phyloP scores from a whole-genome alignment of 2,329 filamentous ascomycete species.

The Botrytis squamosa region DNA sequence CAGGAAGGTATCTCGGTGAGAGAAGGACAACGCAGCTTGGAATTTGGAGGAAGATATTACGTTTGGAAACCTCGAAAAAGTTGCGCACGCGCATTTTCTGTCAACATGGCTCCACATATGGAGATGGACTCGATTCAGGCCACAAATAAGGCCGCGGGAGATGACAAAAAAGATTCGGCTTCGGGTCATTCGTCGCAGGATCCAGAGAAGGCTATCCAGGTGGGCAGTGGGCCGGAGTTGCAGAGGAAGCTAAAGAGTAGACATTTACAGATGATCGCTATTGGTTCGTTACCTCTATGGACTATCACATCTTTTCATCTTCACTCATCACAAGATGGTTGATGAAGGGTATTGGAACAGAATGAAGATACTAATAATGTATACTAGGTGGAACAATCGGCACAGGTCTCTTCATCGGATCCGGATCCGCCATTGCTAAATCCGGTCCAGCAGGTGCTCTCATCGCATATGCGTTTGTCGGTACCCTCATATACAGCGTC shows the following conservation, averaged over 20 bases:
- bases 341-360: constrained; percentile 9
- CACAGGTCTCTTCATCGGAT: constrained; percentile 70
- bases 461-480: constrained; percentile 68
- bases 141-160: not conserved
- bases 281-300: constrained; percentile 39
- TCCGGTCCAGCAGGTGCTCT: constrained; percentile 66
- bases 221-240: constrained; percentile 18
- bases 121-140: constrained; percentile 11
- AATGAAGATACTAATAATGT: constrained; percentile 4
- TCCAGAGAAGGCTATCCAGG: constrained; percentile 16
- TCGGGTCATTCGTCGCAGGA: constrained; percentile 14
- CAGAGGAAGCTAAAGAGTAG: constrained; percentile 50
- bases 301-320: constrained; percentile 22
- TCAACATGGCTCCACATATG: constrained; percentile 8
- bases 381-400: constrained; percentile 61
- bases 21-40: constrained; percentile 3
- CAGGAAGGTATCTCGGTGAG: not conserved
- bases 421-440: constrained; percentile 59
- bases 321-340: not conserved
- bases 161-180: constrained; percentile 16
- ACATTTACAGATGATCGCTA: constrained; percentile 68
- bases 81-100: constrained; percentile 9
- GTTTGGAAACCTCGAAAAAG: constrained; percentile 3
- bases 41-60: constrained; percentile 8
- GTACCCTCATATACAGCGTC: constrained; percentile 70